phyloP scores from a whole-genome alignment of 2,329 filamentous ascomycete genomes.

The Boeremia exigua region DNA sequence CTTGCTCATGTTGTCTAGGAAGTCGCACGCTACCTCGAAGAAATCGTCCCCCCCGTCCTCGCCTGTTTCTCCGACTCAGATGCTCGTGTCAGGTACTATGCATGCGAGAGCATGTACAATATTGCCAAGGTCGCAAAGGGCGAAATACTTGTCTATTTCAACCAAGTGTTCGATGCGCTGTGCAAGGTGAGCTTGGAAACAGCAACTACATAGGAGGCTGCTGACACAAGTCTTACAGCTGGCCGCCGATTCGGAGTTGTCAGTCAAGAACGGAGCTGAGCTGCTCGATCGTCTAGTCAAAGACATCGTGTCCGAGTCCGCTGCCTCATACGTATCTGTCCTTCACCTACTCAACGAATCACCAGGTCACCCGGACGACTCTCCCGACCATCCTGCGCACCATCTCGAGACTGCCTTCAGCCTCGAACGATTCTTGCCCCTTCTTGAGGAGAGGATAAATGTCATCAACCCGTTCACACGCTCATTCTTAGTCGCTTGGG shows the following conservation, averaged over 20 bases:
- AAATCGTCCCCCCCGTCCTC: conserved; percentile 94
- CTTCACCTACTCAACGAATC: conserved; percentile 69
- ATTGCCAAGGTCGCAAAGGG: conserved; percentile 99
- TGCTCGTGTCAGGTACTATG: conserved; percentile 95
- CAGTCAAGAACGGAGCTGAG: conserved; percentile 97
- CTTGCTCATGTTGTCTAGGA: conserved; percentile 63
- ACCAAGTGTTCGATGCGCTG: conserved; percentile 95
- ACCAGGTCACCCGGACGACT: conserved; percentile 50
- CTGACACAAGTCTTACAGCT: conserved; percentile 63
- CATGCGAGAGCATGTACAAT: conserved; percentile 99
- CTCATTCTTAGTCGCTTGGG: conserved; percentile 95
- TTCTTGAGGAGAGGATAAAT: conserved; percentile 91
- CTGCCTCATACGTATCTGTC: conserved; percentile 91
- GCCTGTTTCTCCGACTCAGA: conserved; percentile 99
- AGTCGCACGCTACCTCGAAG: conserved; percentile 86
- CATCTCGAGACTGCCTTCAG: conserved; percentile 85
- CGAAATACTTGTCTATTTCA: conserved; percentile 96
- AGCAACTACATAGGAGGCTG: not conserved
- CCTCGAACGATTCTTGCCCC: conserved; percentile 85
- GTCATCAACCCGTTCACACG: conserved; percentile 94
- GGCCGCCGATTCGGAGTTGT: conserved; percentile 92
- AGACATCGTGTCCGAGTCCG: conserved; percentile 94
- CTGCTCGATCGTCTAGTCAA: conserved; percentile 93
- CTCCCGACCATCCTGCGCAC: conserved; percentile 27
- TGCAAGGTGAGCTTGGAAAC: conserved; percentile 74